Percentiles rank a stretch among this genome's conserved stretches.
phyloP scores from a whole-genome alignment of 192 early-diverging fungal species.

The Coemansia aciculifera region DNA sequence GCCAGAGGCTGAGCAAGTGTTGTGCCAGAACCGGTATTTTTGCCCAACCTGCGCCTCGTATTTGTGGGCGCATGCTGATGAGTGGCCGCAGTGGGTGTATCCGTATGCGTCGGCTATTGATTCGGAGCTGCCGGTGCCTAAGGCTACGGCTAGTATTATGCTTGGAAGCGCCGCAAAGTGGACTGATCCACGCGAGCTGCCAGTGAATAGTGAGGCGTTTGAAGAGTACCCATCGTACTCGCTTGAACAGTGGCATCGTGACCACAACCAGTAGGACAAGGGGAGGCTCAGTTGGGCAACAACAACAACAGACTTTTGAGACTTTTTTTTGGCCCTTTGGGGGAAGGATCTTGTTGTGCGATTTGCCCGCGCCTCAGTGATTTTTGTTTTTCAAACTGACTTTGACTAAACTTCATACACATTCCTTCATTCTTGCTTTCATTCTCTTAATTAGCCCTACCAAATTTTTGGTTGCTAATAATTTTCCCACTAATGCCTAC shows the following conservation, averaged over 20 bases:
- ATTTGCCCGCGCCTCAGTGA: background rate
- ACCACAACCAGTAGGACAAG: constrained; percentile 26
- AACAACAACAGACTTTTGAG: background rate
- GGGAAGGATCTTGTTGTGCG: background rate
- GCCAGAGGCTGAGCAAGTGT: constrained; percentile 34
- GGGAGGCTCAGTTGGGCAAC: background rate
- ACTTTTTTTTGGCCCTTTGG: constrained; percentile 6
- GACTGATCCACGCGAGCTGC: constrained; percentile 38
- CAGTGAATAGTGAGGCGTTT: constrained; percentile 38
- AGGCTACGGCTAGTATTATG: constrained; percentile 47
- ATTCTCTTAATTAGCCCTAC: background rate
- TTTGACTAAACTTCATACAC: background rate
- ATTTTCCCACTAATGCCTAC: background rate
- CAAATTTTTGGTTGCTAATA: background rate
- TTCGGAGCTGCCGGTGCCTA: constrained; percentile 53
- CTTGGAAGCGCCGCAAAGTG: constrained; percentile 51
- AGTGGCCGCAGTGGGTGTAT: constrained; percentile 33
- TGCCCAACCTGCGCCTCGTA: constrained; percentile 60
- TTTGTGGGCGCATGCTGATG: constrained; percentile 47
- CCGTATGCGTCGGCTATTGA: constrained; percentile 64
- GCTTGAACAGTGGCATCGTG: constrained; percentile 62
- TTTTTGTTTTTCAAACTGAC: background rate
- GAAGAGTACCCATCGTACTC: constrained; percentile 57
- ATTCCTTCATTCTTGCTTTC: background rate
- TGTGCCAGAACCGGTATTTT: constrained; percentile 59